Evolutionary conservation across 2,329 filamentous ascomycete genomes (phyloP).

Genomic region (Trichoderma sp.): DNA sequence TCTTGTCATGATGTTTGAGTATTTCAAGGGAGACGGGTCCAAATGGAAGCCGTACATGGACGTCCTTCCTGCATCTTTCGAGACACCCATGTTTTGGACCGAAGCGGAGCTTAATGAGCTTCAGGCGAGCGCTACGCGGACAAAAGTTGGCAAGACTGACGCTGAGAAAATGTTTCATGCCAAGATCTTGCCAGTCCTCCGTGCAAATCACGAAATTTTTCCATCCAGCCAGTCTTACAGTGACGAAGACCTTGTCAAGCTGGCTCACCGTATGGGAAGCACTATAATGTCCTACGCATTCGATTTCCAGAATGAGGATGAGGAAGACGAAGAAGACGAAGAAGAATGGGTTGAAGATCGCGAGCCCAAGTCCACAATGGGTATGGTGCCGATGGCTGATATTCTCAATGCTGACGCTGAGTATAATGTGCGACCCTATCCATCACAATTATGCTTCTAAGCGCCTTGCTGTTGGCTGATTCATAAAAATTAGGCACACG

Average conservation of each 20-base stretch:
- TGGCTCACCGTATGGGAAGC: constrained; percentile 79
- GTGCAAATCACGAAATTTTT: constrained; percentile 46
- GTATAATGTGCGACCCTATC: constrained; percentile 63
- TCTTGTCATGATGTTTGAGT: constrained; percentile 77
- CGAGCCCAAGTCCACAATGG: constrained; percentile 60
- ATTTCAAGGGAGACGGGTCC: constrained; percentile 56
- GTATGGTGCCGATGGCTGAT: constrained; percentile 89
- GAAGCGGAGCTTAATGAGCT: constrained; percentile 66
- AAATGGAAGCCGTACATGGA: constrained; percentile 76
- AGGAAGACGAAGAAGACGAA: constrained; percentile 56
- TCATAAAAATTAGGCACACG: constrained; percentile 43
- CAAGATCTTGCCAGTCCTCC: constrained; percentile 51
- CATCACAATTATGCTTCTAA: not conserved
- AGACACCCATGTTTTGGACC: constrained; percentile 90
- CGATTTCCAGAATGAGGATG: constrained; percentile 63
- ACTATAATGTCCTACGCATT: constrained; percentile 93
- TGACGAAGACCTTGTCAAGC: constrained; percentile 45
- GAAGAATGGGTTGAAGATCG: constrained; percentile 66
- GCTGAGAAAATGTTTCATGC: constrained; percentile 67
- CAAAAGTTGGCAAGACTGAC: constrained; percentile 70
- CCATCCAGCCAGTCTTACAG: constrained; percentile 31
- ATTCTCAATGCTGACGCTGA: constrained; percentile 85
- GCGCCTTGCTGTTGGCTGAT: not conserved
- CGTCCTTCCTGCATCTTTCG: constrained; percentile 68
- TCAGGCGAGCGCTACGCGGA: constrained; percentile 71